Evolutionary conservation across 345 rosid genomes (phyloP).

Genomic region (Barbarea vulgaris): DNA sequence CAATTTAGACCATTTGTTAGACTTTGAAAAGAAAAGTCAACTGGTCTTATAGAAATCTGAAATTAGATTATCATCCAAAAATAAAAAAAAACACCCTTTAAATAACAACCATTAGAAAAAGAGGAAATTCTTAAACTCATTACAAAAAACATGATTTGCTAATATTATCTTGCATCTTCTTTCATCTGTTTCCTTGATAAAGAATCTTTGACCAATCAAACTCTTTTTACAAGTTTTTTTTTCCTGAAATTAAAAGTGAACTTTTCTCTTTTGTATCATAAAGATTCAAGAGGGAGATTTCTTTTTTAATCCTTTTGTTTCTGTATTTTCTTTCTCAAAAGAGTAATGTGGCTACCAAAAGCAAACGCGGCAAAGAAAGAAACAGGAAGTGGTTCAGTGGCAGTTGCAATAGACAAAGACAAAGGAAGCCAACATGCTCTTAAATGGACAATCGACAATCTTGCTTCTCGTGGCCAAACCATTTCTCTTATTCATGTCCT

Average conservation of each 20-base stretch:
- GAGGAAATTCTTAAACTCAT: background rate
- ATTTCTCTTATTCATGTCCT: slow-evolving; percentile 73
- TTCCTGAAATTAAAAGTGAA: slow-evolving; percentile 2
- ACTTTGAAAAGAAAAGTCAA: slow-evolving; percentile 11
- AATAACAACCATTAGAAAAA: slow-evolving; percentile 32
- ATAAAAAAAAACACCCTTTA: slow-evolving; percentile 12
- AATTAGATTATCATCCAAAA: slow-evolving; percentile 40
- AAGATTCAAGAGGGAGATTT: background rate
- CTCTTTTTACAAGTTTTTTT: background rate
- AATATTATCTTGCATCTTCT: slow-evolving; percentile 13
- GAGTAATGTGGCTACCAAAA: slow-evolving; percentile 49
- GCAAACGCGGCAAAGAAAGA: slow-evolving; percentile 44
- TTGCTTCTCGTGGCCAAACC: slow-evolving; percentile 67
- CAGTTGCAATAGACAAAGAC: slow-evolving; percentile 84
- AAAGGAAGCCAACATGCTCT: slow-evolving; percentile 85
- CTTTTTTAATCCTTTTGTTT: background rate
- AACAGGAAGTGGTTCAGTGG: slow-evolving; percentile 58
- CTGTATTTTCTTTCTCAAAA: background rate
- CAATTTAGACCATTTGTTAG: slow-evolving; percentile 27
- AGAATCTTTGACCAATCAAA: slow-evolving; percentile 16
- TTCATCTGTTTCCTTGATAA: slow-evolving; percentile 7
- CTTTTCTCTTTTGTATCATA: background rate
- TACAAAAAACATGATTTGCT: background rate
- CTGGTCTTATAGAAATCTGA: slow-evolving; percentile 16
- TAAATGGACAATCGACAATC: slow-evolving; percentile 79